Percentiles rank a stretch among this genome's conserved stretches.
Evolutionary conservation across 2,329 filamentous ascomycete species (phyloP).

Genomic region (Dactylellina sp.): DNA sequence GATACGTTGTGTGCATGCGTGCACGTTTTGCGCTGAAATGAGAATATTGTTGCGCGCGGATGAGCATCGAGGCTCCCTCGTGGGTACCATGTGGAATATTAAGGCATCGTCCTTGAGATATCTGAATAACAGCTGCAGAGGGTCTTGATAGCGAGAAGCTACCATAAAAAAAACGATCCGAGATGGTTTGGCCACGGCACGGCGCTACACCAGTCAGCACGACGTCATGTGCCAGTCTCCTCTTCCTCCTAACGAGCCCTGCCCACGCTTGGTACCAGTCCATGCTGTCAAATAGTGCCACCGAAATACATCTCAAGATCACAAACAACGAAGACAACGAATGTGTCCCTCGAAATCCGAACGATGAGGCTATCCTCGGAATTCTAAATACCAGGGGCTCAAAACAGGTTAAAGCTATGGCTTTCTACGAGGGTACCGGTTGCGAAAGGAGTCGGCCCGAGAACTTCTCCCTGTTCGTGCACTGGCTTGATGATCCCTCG

Average conservation of each 20-base stretch:
- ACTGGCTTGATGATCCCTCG: constrained; percentile 22
- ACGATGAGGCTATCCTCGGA: constrained; percentile 28
- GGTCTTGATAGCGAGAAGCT: too few species aligned
- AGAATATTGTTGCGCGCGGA: neutral
- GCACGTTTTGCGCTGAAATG: neutral
- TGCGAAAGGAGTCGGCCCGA: constrained; percentile 24
- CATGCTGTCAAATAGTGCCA: constrained; percentile 14
- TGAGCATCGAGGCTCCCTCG: neutral
- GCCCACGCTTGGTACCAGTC: constrained; percentile 31
- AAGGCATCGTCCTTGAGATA: too few species aligned
- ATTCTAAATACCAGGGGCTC: constrained; percentile 33
- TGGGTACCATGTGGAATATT: neutral
- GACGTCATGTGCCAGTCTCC: neutral
- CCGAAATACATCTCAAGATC: constrained; percentile 10
- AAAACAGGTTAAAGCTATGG: constrained; percentile 20
- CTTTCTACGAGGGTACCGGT: constrained; percentile 9
- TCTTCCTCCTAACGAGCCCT: neutral
- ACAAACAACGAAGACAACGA: constrained; percentile 3
- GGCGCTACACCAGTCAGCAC: neutral
- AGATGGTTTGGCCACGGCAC: neutral
- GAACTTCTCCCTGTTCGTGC: constrained; percentile 31
- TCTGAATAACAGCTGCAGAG: neutral
- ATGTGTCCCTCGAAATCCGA: constrained; percentile 12
- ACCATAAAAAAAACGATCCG: neutral
- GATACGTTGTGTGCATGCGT: too few species aligned